These are phyloP conservation scores for Dendrocalamus latiflorus DNA, from an alignment of 202 grass and related monocot genomes.

Conservation along the genomic window DNA sequence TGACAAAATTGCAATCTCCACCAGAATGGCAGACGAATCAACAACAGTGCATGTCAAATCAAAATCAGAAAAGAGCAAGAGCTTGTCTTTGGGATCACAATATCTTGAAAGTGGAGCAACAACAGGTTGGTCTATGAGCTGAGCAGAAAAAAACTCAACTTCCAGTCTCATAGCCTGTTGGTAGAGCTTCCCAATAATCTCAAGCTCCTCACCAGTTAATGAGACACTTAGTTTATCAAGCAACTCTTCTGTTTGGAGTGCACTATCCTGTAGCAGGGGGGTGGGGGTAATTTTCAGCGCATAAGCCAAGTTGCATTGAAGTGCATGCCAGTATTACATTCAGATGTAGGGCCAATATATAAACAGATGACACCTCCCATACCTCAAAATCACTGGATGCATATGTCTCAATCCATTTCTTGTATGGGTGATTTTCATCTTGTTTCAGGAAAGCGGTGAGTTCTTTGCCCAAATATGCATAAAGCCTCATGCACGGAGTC, in stretches of 20 bases:
- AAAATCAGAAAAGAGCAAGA: conserved; percentile 92
- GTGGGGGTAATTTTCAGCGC: not conserved
- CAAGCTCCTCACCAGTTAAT: conserved; percentile 87
- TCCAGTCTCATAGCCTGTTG: conserved; percentile 81
- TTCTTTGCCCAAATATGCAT: conserved; percentile 82
- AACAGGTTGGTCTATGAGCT: conserved; percentile 43
- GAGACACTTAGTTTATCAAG: conserved; percentile 89
- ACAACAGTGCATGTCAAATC: conserved; percentile 92
- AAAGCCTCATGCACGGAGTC: conserved; percentile 89
- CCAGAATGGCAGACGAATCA: conserved; percentile 89
- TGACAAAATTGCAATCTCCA: conserved; percentile 83
- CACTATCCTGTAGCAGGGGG: conserved; percentile 44
- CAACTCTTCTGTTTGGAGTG: conserved; percentile 83
- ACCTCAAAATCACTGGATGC: conserved; percentile 77
- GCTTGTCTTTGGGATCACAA: conserved; percentile 52
- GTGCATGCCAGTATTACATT: not conserved
- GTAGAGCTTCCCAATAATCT: conserved; percentile 88
- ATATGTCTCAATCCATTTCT: conserved; percentile 83
- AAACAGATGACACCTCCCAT: not conserved
- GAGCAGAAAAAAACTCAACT: conserved; percentile 77
- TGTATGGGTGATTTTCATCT: conserved; percentile 70
- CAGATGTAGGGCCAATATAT: not conserved
- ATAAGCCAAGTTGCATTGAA: conserved; percentile 10
- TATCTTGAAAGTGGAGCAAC: conserved; percentile 77
- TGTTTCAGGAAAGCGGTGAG: conserved; percentile 47